These are phyloP conservation scores for Nemania sp. DNA, from an alignment of 2,329 filamentous ascomycete genomes.

Conservation along the genomic window DNA sequence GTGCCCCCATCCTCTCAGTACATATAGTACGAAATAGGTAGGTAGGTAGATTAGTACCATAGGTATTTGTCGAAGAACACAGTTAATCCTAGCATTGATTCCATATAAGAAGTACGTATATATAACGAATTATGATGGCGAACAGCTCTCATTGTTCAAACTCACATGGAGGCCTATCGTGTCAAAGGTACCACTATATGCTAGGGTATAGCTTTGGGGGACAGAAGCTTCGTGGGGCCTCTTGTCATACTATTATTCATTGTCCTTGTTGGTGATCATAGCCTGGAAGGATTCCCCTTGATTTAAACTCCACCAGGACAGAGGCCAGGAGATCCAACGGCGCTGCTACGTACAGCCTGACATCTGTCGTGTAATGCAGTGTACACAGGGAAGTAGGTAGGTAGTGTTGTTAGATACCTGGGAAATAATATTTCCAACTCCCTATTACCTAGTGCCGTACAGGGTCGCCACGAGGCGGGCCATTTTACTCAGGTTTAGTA, in stretches of 20 bases:
- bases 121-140: too few species aligned
- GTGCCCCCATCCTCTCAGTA: too few species aligned
- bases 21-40: too few species aligned
- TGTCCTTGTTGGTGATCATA: constrained; percentile 7
- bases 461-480: constrained; percentile 24
- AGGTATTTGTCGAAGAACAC: too few species aligned
- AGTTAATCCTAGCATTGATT: too few species aligned
- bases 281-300: constrained; percentile 13
- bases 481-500: constrained; percentile 14
- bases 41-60: too few species aligned
- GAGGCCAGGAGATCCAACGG: constrained; percentile 16
- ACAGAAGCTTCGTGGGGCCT: constrained; percentile 9
- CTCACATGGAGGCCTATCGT: too few species aligned
- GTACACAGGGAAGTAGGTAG: too few species aligned
- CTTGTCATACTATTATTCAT: constrained; percentile 10
- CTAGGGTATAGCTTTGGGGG: too few species aligned
- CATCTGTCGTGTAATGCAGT: not conserved
- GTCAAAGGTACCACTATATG: too few species aligned
- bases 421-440: constrained; percentile 1
- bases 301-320: constrained; percentile 9
- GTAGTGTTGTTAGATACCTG: not conserved
- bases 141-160: too few species aligned
- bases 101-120: too few species aligned
- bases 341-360: constrained; percentile 5
- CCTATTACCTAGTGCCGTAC: constrained; percentile 5